Base-by-base conservation (phyloP, 768 basidiomycete genomes). In the Thelephora ganbajun region DNA sequence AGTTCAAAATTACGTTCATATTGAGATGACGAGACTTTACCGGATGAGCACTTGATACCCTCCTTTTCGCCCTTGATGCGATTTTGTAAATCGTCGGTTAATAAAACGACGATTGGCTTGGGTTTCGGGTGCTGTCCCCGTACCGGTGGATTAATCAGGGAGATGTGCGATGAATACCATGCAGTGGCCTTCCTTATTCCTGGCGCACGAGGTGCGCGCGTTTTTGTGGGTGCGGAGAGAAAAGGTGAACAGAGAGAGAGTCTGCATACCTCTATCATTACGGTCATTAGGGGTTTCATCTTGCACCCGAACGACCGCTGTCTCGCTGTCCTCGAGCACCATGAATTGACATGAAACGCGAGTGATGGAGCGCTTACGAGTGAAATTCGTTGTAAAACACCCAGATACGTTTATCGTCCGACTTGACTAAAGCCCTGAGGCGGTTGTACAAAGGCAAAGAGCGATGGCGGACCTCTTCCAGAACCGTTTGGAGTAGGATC, bases 401-500 rank as follows among this genome's bases (percentile, higher is more conserved):
- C 79, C 80, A 88, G 9, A 82, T 73, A n/a, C 66, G 69, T 59
- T 90, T 91, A 51, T 89, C 90, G 49, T 97, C 94, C 54, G 80
- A 76, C 52, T 79, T 84, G 26, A 83, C 72, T 43, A 98, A 70
- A 1, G 83, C 77, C 56, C 88, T 93, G 52, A 99, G 72, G 30
- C 93, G 83, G 61, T 92, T 97, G 65, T 89, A 91, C 13, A 98
- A 66, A 3, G 94, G 94, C 20, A 98, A 66, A 1, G 87, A 91
- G 16, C 96, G 76, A 61, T 98, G 96, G 49, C 94, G 75, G 50
- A 97, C 91, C 77, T 99, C 96, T 54, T 96, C 88, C 46, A 98
- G 69, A 2, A 97, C 93, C 0, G 94, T 99, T 64, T 98, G 94
- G 2, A 96, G 75, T 19, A 99, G 68, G 48, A 99, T 81, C 47